Evolutionary conservation across 805 yeast species (phyloP), one percentile per base, ranked within the genome.

Genomic region (Starmerella cellae): DNA sequence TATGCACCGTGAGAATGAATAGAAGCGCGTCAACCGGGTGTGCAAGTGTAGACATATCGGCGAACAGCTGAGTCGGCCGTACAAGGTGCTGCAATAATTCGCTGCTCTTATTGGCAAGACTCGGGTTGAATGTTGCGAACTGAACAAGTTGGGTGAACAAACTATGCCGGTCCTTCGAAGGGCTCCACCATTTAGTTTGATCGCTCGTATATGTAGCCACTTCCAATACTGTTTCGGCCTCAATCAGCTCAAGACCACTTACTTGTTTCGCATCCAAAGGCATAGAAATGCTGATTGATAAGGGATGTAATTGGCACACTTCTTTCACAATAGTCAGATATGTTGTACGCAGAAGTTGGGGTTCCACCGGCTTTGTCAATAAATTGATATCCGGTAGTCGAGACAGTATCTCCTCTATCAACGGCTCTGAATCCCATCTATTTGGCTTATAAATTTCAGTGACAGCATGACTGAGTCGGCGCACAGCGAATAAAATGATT

Each of bases 181-280:
- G 63, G 55, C 73, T 79, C 85, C 91, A 85, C 95, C 95, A 87
- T 59, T 77, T 82, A 26, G 75, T 67, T 39, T 71, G 74, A 3
- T 70, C 60, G 13, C 66, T 64, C 9, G 70, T 65, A 13, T 65
- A 64, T 18, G 77, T 73, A 48, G 75, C 82, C 11, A 79, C 62
- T 45, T 75, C 77, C 48, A 85, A 65, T 45, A 73, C 74, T 36
- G 69, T 68, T 41, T 55, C 50, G 5, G 56, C 54, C 31, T 51
- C 52, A 3, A 56, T 43, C 3, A 54, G 48, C 16, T 47, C 47
- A 10, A 57, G 43, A 4, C 58, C 58, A 10, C 17, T 18, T 1
- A 53, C 49, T 10, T 41, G 41, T 10, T 41, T 36, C 1, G 45
- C 28, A 5, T 42, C 54, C n/a, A 45, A 17, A 5, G 43, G 24